Conservation (phyloP, 2,329 filamentous ascomycete genomes). For the Neurospora sp. region DNA sequence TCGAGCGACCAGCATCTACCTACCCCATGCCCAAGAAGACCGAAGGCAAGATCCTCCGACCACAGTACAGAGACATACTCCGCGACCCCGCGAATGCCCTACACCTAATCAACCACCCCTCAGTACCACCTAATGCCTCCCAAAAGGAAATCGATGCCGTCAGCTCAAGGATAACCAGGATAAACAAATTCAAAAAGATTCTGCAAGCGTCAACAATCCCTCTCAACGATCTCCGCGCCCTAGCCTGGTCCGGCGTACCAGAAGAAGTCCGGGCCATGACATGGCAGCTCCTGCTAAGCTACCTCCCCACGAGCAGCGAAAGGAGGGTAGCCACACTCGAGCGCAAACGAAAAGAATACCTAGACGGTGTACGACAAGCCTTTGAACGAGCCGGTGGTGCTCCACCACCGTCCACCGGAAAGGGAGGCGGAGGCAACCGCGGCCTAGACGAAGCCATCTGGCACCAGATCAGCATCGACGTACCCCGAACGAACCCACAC, state of each 20-base stretch:
- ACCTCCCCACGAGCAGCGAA: slow-evolving; percentile 94
- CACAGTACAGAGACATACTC: slow-evolving; percentile 95
- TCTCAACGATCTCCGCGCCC: slow-evolving; percentile 68
- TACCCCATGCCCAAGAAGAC: slow-evolving; percentile 85
- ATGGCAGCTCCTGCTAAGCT: slow-evolving; percentile 94
- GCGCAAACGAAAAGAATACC: slow-evolving; percentile 89
- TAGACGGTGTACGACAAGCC: slow-evolving; percentile 75
- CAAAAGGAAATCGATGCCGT: slow-evolving; percentile 80
- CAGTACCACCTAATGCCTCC: slow-evolving; percentile 61
- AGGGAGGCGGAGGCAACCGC: slow-evolving; percentile 12
- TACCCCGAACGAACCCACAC: slow-evolving; percentile 91
- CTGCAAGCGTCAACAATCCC: slow-evolving; percentile 87
- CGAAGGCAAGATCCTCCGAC: slow-evolving; percentile 90
- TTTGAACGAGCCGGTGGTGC: slow-evolving; percentile 54
- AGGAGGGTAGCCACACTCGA: slow-evolving; percentile 82
- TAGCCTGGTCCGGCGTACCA: slow-evolving; percentile 91
- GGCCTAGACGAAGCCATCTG: slow-evolving; percentile 95
- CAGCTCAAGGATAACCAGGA: slow-evolving; percentile 79
- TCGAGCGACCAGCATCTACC: slow-evolving; percentile 70
- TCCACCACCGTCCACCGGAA: slow-evolving; percentile 14
- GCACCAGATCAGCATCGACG: slow-evolving; percentile 99
- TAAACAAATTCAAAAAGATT: slow-evolving; percentile 97
- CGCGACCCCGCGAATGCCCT: slow-evolving; percentile 84
- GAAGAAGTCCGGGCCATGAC: slow-evolving; percentile 96
- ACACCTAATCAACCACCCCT: slow-evolving; percentile 83